These are phyloP conservation scores for Knoxdaviesia capensis DNA, from an alignment of 2,329 filamentous ascomycete species.

Conservation along the genomic window DNA sequence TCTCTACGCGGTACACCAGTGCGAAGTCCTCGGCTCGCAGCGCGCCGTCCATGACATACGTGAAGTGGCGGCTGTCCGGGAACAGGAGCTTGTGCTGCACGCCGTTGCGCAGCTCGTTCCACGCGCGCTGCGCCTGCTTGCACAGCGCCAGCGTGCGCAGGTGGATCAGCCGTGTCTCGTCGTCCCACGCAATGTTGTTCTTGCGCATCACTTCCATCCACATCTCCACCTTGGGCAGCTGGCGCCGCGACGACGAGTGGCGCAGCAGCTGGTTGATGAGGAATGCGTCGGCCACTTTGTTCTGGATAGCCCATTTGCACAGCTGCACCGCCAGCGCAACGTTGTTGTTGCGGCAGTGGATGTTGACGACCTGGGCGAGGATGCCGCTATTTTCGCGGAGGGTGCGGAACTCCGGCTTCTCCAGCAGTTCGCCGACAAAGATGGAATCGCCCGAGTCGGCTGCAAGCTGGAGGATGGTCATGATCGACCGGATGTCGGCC, in stretches of 20 bases:
- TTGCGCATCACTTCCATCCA: constrained; percentile 28
- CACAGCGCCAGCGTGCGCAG: constrained; percentile 27
- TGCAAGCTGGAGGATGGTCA: constrained; percentile 53
- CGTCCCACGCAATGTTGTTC: constrained; percentile 23
- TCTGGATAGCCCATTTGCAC: constrained; percentile 27
- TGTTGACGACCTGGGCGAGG: constrained; percentile 44
- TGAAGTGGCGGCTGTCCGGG: constrained; percentile 26
- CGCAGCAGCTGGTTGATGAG: constrained; percentile 66
- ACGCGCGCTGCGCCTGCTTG: constrained; percentile 27
- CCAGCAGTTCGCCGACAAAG: constrained; percentile 43
- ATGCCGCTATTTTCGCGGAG: constrained; percentile 21
- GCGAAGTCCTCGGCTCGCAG: constrained; percentile 21
- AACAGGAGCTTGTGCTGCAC: constrained; percentile 22
- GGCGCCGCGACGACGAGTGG: constrained; percentile 43
- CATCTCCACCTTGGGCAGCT: constrained; percentile 25
- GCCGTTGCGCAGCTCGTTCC: constrained; percentile 24
- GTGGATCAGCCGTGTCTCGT: constrained; percentile 27
- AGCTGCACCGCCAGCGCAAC: constrained; percentile 17
- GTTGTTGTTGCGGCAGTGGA: constrained; percentile 29
- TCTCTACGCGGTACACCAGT: constrained; percentile 20
- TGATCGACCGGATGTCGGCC: constrained; percentile 46
- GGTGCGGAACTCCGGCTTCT: constrained; percentile 32
- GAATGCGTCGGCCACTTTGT: constrained; percentile 29
- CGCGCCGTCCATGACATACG: constrained; percentile 31
- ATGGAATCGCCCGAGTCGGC: constrained; percentile 54